Conservation (phyloP, 306 rosid species). For the Quercus agrifolia region DNA sequence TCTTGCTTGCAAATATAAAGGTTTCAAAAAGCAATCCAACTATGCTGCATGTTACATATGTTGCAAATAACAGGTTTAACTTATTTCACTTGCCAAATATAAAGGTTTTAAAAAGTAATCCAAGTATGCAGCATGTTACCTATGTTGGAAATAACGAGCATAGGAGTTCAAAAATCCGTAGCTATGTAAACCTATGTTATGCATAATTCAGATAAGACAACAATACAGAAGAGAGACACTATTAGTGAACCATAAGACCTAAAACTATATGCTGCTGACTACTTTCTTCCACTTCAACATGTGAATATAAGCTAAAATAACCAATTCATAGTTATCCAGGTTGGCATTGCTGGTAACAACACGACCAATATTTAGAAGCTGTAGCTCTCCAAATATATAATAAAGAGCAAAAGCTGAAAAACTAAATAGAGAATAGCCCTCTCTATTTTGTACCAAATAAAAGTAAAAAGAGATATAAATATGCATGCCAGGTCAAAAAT, state of each 20-base stretch:
- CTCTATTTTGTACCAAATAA: neutral
- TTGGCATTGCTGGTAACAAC: neutral
- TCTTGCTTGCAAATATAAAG: neutral
- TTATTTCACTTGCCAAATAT: neutral
- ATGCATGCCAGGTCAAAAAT: neutral
- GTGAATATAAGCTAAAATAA: too few relatives aligned
- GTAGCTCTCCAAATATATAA: too few relatives aligned
- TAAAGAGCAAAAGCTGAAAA: too few relatives aligned
- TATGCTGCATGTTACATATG: neutral
- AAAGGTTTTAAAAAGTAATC: neutral
- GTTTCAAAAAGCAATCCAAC: neutral
- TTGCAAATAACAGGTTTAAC: neutral
- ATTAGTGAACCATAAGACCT: too few relatives aligned
- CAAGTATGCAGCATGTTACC: neutral
- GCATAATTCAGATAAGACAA: neutral
- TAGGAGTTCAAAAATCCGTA: neutral
- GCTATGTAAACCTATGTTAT: neutral
- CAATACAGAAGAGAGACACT: too few relatives aligned
- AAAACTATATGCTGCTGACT: too few relatives aligned
- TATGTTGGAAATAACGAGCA: neutral
- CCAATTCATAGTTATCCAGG: neutral
- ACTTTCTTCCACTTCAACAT: too few relatives aligned
- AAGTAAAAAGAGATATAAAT: neutral
- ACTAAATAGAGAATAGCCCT: neutral
- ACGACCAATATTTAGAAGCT: neutral